Evolutionary conservation across 352 stramenopile species (phyloP).

Genomic region (Globisporangium acanthophoron): DNA sequence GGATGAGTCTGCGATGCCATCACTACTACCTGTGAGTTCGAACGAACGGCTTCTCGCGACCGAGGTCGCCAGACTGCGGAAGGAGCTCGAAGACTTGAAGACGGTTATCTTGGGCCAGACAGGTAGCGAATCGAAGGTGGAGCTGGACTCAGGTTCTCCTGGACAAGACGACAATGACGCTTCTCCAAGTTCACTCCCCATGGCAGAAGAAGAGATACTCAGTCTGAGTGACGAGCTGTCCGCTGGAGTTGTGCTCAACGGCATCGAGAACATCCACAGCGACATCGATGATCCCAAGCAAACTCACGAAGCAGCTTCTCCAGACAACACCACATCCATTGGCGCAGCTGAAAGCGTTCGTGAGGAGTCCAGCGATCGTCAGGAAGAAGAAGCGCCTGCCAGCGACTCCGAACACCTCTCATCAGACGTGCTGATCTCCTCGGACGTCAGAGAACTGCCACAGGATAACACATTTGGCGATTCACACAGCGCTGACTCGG

Average conservation of each 20-base stretch:
- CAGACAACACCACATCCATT: not conserved
- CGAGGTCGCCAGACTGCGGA: conserved; percentile 24
- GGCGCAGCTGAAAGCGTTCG: not conserved
- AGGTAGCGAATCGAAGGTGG: not conserved
- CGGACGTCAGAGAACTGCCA: not conserved
- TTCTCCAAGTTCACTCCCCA: not conserved
- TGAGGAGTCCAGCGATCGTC: not conserved
- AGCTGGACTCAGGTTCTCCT: not conserved
- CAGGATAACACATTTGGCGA: not conserved
- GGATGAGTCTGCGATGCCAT: not conserved
- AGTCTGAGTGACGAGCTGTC: no score
- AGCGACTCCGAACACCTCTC: not conserved
- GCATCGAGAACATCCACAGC: not conserved
- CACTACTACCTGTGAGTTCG: conserved; percentile 2
- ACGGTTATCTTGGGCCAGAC: not conserved
- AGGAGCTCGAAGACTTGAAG: conserved; percentile 20
- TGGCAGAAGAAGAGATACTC: not conserved
- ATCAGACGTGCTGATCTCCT: not conserved
- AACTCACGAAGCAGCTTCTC: not conserved
- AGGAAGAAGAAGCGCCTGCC: not conserved
- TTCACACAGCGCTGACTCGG: not conserved
- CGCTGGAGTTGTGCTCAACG: no score
- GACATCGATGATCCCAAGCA: not conserved
- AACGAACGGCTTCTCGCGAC: conserved; percentile 29
- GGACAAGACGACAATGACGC: not conserved